phyloP scores from a whole-genome alignment of 2,329 filamentous ascomycete species.

The Chrysoporthe deuterocubensis region DNA sequence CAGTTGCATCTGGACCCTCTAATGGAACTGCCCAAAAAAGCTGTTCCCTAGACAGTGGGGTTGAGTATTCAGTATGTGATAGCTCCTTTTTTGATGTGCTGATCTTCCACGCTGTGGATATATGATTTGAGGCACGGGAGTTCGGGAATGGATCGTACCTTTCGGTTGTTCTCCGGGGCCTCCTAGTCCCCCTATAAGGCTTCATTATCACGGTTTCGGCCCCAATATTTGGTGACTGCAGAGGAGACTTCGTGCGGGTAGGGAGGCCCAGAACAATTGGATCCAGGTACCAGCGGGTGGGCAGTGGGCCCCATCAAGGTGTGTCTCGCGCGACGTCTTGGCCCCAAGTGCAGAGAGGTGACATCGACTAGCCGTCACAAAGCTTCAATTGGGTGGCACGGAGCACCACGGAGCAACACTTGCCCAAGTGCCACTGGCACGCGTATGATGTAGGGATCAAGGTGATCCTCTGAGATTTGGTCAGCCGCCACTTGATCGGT shows the following conservation, averaged over 20 bases:
- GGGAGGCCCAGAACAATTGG: neutral
- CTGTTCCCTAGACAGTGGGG: neutral
- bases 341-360: neutral
- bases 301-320: neutral
- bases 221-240: neutral
- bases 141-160: neutral
- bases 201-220: neutral
- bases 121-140: neutral
- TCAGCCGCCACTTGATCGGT: neutral
- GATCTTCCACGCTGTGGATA: neutral
- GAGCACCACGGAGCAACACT: neutral
- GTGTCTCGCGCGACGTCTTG: neutral
- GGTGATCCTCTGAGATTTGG: neutral
- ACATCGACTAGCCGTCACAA: neutral
- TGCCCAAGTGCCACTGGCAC: neutral
- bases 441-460: neutral
- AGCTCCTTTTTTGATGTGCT: neutral
- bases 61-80: neutral
- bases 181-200: neutral
- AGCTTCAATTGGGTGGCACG: neutral
- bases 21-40: slow-evolving; percentile 4
- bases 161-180: slow-evolving; percentile 3
- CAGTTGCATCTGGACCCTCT: neutral
- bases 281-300: neutral
- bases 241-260: neutral